phyloP scores from a whole-genome alignment of 2,329 filamentous ascomycete species.

The Xenosphaeropsis pyriputrescens region DNA sequence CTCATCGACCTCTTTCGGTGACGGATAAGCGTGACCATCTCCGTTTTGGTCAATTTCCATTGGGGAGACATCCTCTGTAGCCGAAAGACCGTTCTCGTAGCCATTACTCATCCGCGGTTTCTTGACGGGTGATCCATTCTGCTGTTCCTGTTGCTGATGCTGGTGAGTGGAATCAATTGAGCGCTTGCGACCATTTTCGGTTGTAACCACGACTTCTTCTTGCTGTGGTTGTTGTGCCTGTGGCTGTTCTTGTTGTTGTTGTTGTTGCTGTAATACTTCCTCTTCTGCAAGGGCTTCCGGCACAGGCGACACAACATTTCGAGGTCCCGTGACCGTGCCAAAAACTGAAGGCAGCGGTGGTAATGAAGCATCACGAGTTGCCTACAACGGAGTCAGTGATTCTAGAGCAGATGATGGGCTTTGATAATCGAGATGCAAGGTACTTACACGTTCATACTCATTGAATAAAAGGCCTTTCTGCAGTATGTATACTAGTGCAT shows the following conservation, averaged over 20 bases:
- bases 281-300: conserved; percentile 12
- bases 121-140: conserved; percentile 43
- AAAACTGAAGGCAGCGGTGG: conserved; percentile 14
- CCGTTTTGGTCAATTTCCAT: conserved; percentile 42
- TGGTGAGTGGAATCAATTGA: conserved; percentile 10
- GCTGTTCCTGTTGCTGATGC: conserved; percentile 16
- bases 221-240: no score
- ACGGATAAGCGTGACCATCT: conserved; percentile 48
- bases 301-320: conserved; percentile 8
- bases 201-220: conserved; percentile 1
- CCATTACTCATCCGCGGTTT: conserved; percentile 46
- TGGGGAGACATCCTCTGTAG: conserved; percentile 35
- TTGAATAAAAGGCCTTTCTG: conserved; percentile 50
- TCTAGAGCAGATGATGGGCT: no score
- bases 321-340: conserved; percentile 13
- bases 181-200: conserved; percentile 16
- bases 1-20: conserved; percentile 37
- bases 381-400: conserved; percentile 1
- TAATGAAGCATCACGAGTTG: conserved; percentile 5
- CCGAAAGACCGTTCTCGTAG: conserved; percentile 33
- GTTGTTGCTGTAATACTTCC: neutral
- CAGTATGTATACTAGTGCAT: conserved; percentile 46
- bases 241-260: no score
- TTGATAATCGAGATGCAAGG: no score
- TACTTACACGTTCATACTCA: conserved; percentile 30